A percentile compares a stretch with the other conserved stretches of the same genome.
Conservation (phyloP, 768 basidiomycete species). For the Pleurotus giganteus region DNA sequence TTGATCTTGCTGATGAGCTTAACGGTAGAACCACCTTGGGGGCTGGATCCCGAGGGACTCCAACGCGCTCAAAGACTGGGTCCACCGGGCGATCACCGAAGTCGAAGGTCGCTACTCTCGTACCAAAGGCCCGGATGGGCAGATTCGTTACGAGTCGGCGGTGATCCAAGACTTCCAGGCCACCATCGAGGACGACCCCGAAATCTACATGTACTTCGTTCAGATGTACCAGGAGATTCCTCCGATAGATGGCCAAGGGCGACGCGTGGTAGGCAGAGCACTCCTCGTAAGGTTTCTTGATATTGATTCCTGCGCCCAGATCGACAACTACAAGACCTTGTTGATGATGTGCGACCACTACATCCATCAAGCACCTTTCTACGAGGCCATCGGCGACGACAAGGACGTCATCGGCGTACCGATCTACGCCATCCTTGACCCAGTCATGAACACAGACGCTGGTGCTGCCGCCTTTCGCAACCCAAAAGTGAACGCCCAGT, state of each 20-base stretch:
- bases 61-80: background rate
- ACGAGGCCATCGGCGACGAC: conserved; percentile 22
- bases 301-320: conserved; percentile 14
- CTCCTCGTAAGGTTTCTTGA: background rate
- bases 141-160: background rate
- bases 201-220: conserved; percentile 29
- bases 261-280: conserved; percentile 1
- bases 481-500: conserved; percentile 39
- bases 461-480: conserved; percentile 33
- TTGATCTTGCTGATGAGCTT: too few species aligned
- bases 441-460: conserved; percentile 33
- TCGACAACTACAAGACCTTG: conserved; percentile 40
- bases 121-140: background rate
- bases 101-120: background rate
- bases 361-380: conserved; percentile 38
- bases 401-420: conserved; percentile 42
- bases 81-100: background rate
- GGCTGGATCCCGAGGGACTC: background rate
- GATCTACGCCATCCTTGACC: conserved; percentile 42
- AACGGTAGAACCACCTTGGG: background rate
- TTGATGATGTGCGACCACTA: conserved; percentile 39
- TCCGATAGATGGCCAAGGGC: conserved; percentile 6
- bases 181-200: conserved; percentile 25
- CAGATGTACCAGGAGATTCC: conserved; percentile 25
- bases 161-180: conserved; percentile 25